These are phyloP conservation scores for Tulasnella calospora DNA, from an alignment of 768 basidiomycete genomes.

Conservation along the genomic window DNA sequence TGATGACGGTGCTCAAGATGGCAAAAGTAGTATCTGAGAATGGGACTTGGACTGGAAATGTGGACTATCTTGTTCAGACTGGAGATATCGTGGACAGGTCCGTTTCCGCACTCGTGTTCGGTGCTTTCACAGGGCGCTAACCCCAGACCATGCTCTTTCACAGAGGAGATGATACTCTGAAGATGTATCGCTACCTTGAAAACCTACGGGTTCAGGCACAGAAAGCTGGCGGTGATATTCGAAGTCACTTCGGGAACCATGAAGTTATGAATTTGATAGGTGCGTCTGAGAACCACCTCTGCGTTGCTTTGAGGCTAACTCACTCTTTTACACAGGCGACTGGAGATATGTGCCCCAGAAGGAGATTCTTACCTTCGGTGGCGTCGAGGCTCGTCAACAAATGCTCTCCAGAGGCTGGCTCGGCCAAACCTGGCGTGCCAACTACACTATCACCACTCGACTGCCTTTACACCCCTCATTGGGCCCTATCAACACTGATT, in stretches of 20 bases:
- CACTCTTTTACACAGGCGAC: slow-evolving; percentile 52
- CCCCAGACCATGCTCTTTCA: slow-evolving; percentile 10
- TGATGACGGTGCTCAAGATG: slow-evolving; percentile 73
- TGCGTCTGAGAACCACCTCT: slow-evolving; percentile 32
- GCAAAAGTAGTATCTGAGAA: slow-evolving; percentile 66
- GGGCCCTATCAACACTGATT: slow-evolving; percentile 59
- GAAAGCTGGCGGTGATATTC: slow-evolving; percentile 60
- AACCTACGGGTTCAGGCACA: slow-evolving; percentile 69
- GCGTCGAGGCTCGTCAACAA: slow-evolving; percentile 62
- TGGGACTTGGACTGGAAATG: slow-evolving; percentile 75
- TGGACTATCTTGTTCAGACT: slow-evolving; percentile 88
- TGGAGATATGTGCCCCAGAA: slow-evolving; percentile 86
- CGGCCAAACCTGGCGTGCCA: slow-evolving; percentile 75
- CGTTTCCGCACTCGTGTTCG: slow-evolving; percentile 30
- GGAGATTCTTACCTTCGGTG: slow-evolving; percentile 80
- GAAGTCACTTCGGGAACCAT: slow-evolving; percentile 87
- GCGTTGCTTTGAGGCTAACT: slow-evolving; percentile 7
- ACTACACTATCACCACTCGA: slow-evolving; percentile 77
- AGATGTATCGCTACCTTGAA: slow-evolving; percentile 81
- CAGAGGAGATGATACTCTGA: slow-evolving; percentile 87
- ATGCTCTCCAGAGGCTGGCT: slow-evolving; percentile 66
- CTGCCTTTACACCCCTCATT: slow-evolving; percentile 72
- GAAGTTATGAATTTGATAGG: slow-evolving; percentile 93
- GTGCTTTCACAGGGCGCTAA: slow-evolving; percentile 23
- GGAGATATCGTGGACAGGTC: slow-evolving; percentile 93